Evolutionary conservation across 257 asterid species (phyloP).

Genomic region (Lycium ferocissimum): DNA sequence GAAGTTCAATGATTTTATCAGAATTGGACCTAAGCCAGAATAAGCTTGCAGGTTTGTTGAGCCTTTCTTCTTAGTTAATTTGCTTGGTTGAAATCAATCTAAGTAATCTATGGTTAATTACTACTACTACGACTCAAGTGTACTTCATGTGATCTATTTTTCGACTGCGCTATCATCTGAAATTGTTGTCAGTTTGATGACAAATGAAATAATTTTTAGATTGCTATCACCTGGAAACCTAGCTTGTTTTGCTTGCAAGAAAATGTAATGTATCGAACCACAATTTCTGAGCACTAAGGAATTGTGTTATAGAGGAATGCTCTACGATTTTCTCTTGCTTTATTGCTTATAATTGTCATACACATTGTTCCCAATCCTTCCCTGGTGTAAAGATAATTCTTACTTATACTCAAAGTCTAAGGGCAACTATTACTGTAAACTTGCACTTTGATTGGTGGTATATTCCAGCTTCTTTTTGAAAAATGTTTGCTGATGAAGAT

Average conservation of each 20-base stretch:
- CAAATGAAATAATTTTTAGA: neutral
- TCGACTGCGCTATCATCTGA: neutral
- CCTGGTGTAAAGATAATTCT: neutral
- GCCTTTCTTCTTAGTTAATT: neutral
- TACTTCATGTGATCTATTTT: neutral
- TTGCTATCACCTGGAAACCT: neutral
- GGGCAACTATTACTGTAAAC: neutral
- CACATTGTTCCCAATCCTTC: neutral
- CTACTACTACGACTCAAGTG: neutral
- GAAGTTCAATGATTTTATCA: conserved; percentile 78
- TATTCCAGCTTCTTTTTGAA: neutral
- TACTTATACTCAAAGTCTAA: neutral
- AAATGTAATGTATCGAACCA: neutral
- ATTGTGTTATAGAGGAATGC: conserved; percentile 2
- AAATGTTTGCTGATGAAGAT: neutral
- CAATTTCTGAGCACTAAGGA: neutral
- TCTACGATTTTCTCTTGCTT: neutral
- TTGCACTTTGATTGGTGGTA: neutral
- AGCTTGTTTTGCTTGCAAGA: neutral
- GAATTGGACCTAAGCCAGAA: conserved; percentile 86
- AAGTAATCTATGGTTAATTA: neutral
- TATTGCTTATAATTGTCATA: neutral
- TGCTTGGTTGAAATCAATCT: conserved; percentile 7
- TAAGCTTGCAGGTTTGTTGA: conserved; percentile 68
- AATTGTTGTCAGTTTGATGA: neutral